Percentiles rank a stretch among this genome's conserved stretches.
Evolutionary conservation across 169 alveolate species (phyloP).

Genomic region (Ichthyophthirius multifiliis): DNA sequence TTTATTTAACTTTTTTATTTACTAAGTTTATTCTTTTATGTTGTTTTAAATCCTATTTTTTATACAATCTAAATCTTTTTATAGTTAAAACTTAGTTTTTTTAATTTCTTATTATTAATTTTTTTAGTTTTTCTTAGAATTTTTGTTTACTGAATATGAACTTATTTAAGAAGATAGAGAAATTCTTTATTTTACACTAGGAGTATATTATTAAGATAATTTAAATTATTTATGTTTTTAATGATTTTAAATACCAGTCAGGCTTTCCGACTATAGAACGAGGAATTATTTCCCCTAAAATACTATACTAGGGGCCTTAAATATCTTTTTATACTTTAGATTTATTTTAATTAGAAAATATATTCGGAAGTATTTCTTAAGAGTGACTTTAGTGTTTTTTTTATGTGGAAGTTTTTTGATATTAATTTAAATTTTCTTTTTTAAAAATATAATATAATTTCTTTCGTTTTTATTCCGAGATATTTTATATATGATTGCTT

Average conservation of each 20-base stretch:
- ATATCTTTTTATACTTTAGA: no score
- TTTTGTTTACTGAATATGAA: background rate
- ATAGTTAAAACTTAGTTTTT: background rate
- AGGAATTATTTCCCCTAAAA: background rate
- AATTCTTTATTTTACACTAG: background rate
- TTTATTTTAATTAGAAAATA: no score
- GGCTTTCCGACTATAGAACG: conserved; percentile 7
- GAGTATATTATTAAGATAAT: background rate
- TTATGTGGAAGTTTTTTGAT: no score
- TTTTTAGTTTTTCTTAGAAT: background rate
- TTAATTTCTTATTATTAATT: background rate
- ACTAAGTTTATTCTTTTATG: background rate
- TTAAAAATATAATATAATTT: no score
- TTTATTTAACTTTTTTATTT: background rate
- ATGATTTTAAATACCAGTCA: background rate
- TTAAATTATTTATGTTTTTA: background rate
- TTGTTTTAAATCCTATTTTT: background rate
- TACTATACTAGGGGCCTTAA: background rate
- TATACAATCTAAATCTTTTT: background rate
- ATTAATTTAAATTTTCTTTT: no score
- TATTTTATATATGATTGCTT: no score
- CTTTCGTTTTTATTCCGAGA: no score
- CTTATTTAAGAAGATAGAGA: background rate
- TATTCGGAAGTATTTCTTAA: no score
- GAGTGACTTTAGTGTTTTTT: no score